Percentiles rank a stretch among this genome's conserved stretches.
Conservation (phyloP, 176 grass and related monocot species). For the Musa beccarii region DNA sequence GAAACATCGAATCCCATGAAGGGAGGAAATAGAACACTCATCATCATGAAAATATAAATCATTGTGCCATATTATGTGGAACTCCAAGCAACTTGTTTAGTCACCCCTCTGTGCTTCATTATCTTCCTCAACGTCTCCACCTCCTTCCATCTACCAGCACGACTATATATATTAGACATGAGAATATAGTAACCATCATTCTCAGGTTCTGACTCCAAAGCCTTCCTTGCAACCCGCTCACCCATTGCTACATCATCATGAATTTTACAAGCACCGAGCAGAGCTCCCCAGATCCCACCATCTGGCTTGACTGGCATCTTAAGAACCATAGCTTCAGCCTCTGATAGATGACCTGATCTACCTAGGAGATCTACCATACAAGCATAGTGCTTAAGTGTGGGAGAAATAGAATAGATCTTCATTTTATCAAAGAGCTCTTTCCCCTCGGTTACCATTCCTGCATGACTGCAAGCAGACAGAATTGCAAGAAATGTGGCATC, state of each 20-base stretch:
- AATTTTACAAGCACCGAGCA: constrained; percentile 69
- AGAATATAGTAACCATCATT: constrained; percentile 63
- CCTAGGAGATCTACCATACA: constrained; percentile 69
- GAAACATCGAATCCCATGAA: background rate
- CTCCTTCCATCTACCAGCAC: constrained; percentile 45
- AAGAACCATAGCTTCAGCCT: constrained; percentile 53
- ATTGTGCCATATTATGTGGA: background rate
- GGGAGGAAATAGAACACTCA: background rate
- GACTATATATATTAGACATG: constrained; percentile 59
- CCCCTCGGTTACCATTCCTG: constrained; percentile 50
- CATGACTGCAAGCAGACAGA: constrained; percentile 62
- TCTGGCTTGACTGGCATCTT: constrained; percentile 67
- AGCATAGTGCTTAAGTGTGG: constrained; percentile 61
- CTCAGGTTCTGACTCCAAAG: constrained; percentile 37
- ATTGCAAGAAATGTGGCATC: constrained; percentile 56
- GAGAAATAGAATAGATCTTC: constrained; percentile 31
- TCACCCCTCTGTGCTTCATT: constrained; percentile 49
- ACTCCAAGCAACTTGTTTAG: constrained; percentile 52
- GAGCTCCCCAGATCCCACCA: constrained; percentile 53
- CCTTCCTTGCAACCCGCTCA: constrained; percentile 46
- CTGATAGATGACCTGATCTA: constrained; percentile 43
- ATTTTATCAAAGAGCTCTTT: constrained; percentile 42
- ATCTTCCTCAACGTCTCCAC: constrained; percentile 43
- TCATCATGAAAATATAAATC: background rate
- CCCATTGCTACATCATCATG: constrained; percentile 53